These are phyloP conservation scores for Seiridium cupressi DNA, from an alignment of 2,329 filamentous ascomycete species.

Conservation along the genomic window DNA sequence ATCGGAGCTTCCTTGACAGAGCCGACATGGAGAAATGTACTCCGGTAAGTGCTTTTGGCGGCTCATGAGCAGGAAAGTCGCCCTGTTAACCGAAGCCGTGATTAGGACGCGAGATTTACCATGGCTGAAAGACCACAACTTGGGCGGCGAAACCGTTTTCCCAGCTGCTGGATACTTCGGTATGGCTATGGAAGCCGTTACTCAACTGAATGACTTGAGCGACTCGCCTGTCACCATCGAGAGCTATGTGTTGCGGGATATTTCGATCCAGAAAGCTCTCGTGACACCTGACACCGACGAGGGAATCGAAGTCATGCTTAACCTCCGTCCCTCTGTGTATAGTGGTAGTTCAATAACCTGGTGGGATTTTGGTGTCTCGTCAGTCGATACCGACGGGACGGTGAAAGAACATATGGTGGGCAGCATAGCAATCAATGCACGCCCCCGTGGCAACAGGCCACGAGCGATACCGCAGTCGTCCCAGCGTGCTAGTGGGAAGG, in stretches of 20 bases:
- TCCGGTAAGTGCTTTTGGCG: conserved; percentile 6
- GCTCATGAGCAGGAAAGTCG: background rate
- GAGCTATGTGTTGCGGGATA: conserved; percentile 22
- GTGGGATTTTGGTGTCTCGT: conserved; percentile 29
- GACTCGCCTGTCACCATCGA: conserved; percentile 11
- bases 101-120: conserved; percentile 9
- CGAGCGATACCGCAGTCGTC: conserved; percentile 13
- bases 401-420: conserved; percentile 25
- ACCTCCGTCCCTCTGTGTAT: conserved; percentile 17
- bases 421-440: conserved; percentile 20
- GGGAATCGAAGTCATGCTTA: conserved; percentile 25
- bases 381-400: conserved; percentile 14
- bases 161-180: conserved; percentile 19
- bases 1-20: conserved; percentile 11
- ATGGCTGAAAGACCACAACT: conserved; percentile 18
- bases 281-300: conserved; percentile 27
- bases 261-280: conserved; percentile 28
- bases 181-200: conserved; percentile 19
- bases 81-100: background rate
- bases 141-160: conserved; percentile 16
- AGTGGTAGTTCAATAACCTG: conserved; percentile 14
- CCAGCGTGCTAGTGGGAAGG: conserved; percentile 23
- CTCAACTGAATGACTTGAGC: conserved; percentile 14
- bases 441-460: conserved; percentile 8
- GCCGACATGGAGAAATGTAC: conserved; percentile 22